Conservation (phyloP, 2,329 filamentous ascomycete species). For the Diaporthe nobilis region DNA sequence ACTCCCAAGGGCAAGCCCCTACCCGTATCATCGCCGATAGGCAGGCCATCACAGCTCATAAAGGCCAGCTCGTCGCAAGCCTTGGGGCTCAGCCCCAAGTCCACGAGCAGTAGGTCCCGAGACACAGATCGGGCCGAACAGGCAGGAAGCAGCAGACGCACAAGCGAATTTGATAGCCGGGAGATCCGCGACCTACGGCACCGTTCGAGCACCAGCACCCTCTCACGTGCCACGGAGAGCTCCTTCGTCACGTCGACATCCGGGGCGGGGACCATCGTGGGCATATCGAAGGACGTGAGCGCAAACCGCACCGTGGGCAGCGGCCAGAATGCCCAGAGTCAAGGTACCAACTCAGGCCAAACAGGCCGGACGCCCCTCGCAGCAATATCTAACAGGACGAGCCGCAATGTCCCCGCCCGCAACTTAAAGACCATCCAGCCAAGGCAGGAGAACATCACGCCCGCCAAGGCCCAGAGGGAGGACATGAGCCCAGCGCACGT, state of each 20-base stretch:
- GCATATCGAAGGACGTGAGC: slow-evolving; percentile 22
- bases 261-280: slow-evolving; percentile 28
- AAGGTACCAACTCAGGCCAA: background rate
- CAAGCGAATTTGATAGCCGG: background rate
- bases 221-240: background rate
- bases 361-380: background rate
- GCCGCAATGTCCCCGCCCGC: background rate
- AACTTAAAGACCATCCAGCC: background rate
- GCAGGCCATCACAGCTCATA: background rate
- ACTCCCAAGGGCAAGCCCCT: slow-evolving; percentile 9
- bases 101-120: background rate
- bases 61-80: background rate
- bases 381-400: background rate
- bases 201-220: slow-evolving; percentile 18
- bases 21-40: background rate
- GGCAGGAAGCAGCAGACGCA: background rate
- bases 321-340: background rate
- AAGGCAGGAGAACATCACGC: background rate
- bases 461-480: background rate
- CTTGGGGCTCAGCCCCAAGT: background rate
- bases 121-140: background rate
- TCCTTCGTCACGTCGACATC: slow-evolving; percentile 23
- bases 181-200: background rate
- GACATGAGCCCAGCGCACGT: background rate
- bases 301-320: slow-evolving; percentile 22